Conservation (phyloP, 2,329 filamentous ascomycete genomes). For the Colletotrichum sidae region DNA sequence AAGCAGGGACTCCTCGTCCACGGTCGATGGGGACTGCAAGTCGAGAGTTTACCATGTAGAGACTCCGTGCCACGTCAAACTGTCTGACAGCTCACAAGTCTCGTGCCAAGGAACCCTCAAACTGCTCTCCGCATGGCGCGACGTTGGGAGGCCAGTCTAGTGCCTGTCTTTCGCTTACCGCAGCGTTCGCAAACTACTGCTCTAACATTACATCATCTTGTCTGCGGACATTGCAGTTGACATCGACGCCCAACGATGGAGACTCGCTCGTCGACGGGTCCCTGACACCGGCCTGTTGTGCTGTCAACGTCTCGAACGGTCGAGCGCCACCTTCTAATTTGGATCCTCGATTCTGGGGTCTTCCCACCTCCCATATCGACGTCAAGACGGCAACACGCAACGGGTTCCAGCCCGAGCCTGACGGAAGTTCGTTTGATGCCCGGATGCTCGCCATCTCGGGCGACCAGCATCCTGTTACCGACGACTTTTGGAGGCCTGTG, state of each 20-base stretch:
- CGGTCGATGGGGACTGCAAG: slow-evolving; percentile 2
- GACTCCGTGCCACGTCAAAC: slow-evolving; percentile 19
- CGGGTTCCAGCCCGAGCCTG: background rate
- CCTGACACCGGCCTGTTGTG: background rate
- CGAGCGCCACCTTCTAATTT: slow-evolving; percentile 19
- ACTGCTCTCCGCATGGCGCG: background rate
- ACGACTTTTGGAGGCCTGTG: slow-evolving; percentile 12
- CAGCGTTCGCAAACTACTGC: no score
- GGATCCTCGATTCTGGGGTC: background rate
- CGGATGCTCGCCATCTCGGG: slow-evolving; percentile 4
- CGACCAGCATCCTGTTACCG: slow-evolving; percentile 8
- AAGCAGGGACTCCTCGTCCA: background rate
- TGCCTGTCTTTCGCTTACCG: no score
- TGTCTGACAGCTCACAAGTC: slow-evolving; percentile 7
- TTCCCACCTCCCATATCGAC: background rate
- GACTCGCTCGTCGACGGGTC: slow-evolving; percentile 21
- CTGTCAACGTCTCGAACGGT: slow-evolving; percentile 16
- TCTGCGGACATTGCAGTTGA: no score
- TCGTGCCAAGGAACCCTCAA: background rate
- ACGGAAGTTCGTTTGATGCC: slow-evolving; percentile 12
- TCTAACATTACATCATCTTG: no score
- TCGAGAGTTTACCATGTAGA: background rate
- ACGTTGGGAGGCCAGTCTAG: no score
- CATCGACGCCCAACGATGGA: slow-evolving; percentile 19
- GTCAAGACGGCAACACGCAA: background rate